phyloP scores from a whole-genome alignment of 805 yeast species.

The Wickerhamiella bombiphila region DNA sequence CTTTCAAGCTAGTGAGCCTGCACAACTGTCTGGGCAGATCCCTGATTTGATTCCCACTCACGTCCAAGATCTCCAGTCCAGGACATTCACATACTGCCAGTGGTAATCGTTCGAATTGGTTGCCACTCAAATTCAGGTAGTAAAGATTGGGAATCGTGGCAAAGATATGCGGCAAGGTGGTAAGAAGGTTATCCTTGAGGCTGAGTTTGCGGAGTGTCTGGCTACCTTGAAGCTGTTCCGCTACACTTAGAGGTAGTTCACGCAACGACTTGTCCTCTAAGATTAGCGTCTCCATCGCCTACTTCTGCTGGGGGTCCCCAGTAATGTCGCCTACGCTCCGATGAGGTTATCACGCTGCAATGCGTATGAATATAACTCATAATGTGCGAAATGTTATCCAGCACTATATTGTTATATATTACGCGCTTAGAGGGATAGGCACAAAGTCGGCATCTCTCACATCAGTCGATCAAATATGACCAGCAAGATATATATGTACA shows the following conservation, averaged over 20 bases:
- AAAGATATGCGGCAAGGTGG: constrained; percentile 29
- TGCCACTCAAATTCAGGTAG: constrained; percentile 53
- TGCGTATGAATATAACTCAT: too few relatives aligned
- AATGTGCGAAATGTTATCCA: too few relatives aligned
- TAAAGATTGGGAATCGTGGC: constrained; percentile 27
- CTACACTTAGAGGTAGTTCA: constrained; percentile 26
- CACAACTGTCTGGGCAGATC: constrained; percentile 33
- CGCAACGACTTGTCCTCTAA: constrained; percentile 5
- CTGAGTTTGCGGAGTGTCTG: constrained; percentile 34
- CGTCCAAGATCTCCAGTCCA: constrained; percentile 48
- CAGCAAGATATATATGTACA: too few relatives aligned
- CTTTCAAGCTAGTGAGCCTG: constrained; percentile 29
- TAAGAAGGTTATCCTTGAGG: constrained; percentile 37
- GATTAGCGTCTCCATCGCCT: constrained; percentile 9
- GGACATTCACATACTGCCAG: constrained; percentile 23
- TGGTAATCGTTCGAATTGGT: constrained; percentile 42
- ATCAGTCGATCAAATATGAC: too few relatives aligned
- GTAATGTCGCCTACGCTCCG: too few relatives aligned
- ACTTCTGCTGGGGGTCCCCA: too few relatives aligned
- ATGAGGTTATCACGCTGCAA: too few relatives aligned
- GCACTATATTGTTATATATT: too few relatives aligned
- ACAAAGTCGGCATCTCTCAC: too few relatives aligned
- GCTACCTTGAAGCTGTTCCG: constrained; percentile 25
- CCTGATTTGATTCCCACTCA: constrained; percentile 42
- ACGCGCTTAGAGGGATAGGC: too few relatives aligned